A percentile compares a stretch with the other conserved stretches of the same genome.
Conservation (phyloP, 2,329 filamentous ascomycete species). For the Epichloe brachyelytri region DNA sequence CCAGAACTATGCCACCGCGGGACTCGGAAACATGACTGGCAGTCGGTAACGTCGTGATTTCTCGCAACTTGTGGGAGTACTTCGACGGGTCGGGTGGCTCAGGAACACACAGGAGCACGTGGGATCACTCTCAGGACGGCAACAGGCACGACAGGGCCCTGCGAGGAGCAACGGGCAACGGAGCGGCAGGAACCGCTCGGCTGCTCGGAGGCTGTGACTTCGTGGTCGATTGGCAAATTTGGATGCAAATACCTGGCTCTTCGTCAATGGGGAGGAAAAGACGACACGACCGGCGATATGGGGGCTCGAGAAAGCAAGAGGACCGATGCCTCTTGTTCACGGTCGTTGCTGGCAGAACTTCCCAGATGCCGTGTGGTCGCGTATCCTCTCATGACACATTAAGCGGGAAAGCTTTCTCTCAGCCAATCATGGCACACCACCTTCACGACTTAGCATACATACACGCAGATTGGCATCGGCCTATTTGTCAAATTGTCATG, state of each 20-base stretch:
- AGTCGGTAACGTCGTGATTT: constrained; percentile 16
- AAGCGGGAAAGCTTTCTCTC: constrained; percentile 18
- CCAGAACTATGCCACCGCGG: constrained; percentile 34
- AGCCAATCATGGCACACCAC: constrained; percentile 19
- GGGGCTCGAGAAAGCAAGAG: constrained; percentile 1
- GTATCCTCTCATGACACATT: constrained; percentile 24
- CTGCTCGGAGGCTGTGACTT: neutral
- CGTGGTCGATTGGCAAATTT: constrained; percentile 2
- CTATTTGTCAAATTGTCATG: no score
- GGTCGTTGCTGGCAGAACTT: constrained; percentile 8
- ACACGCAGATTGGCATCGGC: no score
- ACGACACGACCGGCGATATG: neutral
- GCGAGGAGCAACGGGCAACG: constrained; percentile 8
- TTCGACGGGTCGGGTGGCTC: neutral
- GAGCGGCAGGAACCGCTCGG: constrained; percentile 4
- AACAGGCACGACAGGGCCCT: neutral
- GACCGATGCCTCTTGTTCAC: constrained; percentile 2
- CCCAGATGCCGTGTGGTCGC: constrained; percentile 11
- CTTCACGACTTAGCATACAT: constrained; percentile 6
- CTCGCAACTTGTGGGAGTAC: constrained; percentile 9
- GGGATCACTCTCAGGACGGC: neutral
- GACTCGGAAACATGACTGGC: constrained; percentile 34
- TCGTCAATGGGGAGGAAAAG: neutral
- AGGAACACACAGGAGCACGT: neutral
- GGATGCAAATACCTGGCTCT: neutral